Base-by-base conservation (phyloP, 78 protist species). In the Anaeramoeba flamelloides region DNA sequence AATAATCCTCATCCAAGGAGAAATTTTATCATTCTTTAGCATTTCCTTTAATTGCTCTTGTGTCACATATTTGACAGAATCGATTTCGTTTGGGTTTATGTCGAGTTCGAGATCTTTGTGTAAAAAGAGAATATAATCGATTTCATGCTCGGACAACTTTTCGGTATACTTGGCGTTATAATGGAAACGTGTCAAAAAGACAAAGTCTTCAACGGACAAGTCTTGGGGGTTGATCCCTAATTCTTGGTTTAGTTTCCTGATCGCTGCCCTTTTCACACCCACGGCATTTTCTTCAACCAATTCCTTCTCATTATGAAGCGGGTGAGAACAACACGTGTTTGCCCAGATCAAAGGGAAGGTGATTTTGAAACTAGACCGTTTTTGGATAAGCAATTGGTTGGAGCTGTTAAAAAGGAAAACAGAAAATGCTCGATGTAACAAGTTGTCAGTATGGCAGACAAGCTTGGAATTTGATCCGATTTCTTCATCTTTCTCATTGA, bases 291-390 rank as follows among this genome's bases (percentile, higher is more conserved):
- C n/a, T 31, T 0, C 38, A 39, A 79, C 85, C 1, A 85, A 34
- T 76, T 88, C 92, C 2, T 79, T 80, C 12, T 8, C 31, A 39
- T 38, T 30, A 80, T 79, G 39, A 26, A 90, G 83, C 3, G 93
- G 93, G 53, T 92, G 95, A 22, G 87, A 79, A 79, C 95, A 92
- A 85, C 91, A 88, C 3, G 95, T 90, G 84, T 92, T 92, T n/a
- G 93, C 89, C 91, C 88, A 90, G 32, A 34, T 12, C 41, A 39
- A 76, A 2, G 95, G 95, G 40, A 92, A 92, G 3, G 91, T 89
- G 34, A 88, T 87, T 86, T 92, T 92, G 34, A 81, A 84, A 1
- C 3, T 32, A 22, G 95, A 82, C 0, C 95, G 87, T 78, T 87
- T 86, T 38, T 92, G 95, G 1, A 92, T 81, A 33, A 92, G 80